Evolutionary conservation across 2,329 filamentous ascomycete genomes (phyloP), one percentile per base, ranked within the genome.

Genomic region (Dothistroma septosporum): DNA sequence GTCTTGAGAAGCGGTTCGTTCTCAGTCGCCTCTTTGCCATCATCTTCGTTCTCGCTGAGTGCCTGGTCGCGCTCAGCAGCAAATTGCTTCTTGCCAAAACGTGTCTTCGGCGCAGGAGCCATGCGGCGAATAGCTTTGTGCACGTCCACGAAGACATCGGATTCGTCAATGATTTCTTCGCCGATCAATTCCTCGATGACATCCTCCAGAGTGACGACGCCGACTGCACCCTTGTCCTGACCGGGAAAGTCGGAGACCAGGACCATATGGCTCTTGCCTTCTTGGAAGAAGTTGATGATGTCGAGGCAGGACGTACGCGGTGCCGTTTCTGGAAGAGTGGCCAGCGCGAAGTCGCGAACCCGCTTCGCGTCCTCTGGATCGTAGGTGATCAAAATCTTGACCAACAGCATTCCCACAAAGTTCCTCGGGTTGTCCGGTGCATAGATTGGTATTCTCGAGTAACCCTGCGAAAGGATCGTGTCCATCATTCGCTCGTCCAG

Each of bases 101-200:
- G 65, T 12, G 86, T 86, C 71, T 91, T 89, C 1, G 93, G 93
- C 1, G 92, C 92, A 0, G 92, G 92, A 21, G 88, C 85, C 70
- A 95, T 84, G 56, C 94, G 90, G 60, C 94, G 87, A 68, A 99
- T 97, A 22, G 94, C 94, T 79, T 97, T 97, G 81, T 97, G 94
- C 1, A 99, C 92, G 75, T 99, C 94, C 24, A 53, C 88, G 71
- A 96, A 99, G 11, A 99, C 94, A 76, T 99, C 94, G 0, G 93
- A 97, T 76, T 99, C 94, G 74, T 99, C 94, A 64, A 99, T 95
- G 66, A 97, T 99, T 82, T 99, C 94, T 89, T 99, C 94, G 80
- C 94, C 94, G 75, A 99, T 99, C 31, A 99, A 80, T 76, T 99
- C 94, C 75, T 99, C 94, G 72, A 99, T 99, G 4, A 99, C 94